Percentiles rank a stretch among this genome's conserved stretches.
phyloP scores from a whole-genome alignment of 1,139 yeast genomes.

The Candida tropicalis region DNA sequence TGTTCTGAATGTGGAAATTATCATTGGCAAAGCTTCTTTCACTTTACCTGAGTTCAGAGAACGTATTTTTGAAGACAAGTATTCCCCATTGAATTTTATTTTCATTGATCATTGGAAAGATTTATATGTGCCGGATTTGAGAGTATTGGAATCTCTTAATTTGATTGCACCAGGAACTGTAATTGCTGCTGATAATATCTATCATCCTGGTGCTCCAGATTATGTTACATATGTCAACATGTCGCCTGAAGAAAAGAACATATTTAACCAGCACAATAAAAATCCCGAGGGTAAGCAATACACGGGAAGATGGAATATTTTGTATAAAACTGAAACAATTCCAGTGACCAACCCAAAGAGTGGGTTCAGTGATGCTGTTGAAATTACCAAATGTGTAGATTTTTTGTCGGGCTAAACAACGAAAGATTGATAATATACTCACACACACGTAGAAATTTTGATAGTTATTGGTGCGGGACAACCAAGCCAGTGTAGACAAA shows the following conservation, averaged over 20 bases:
- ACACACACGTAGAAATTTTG: too few relatives aligned
- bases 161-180: constrained; percentile 43
- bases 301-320: constrained; percentile 47
- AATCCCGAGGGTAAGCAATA: constrained; percentile 33
- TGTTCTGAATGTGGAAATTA: constrained; percentile 33
- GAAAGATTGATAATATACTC: neutral
- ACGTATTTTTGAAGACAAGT: constrained; percentile 14
- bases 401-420: constrained; percentile 23
- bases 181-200: constrained; percentile 44
- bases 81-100: constrained; percentile 32
- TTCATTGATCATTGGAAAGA: constrained; percentile 48
- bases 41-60: constrained; percentile 30
- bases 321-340: constrained; percentile 36
- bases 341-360: constrained; percentile 14
- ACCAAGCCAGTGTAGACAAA: neutral
- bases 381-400: constrained; percentile 30
- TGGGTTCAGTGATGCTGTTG: constrained; percentile 31
- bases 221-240: constrained; percentile 41
- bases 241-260: constrained; percentile 39
- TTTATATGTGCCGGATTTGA: constrained; percentile 43
- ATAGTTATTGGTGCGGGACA: too few relatives aligned
- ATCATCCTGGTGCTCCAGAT: constrained; percentile 41
- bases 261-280: constrained; percentile 24
- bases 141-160: constrained; percentile 43
- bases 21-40: constrained; percentile 39